Percentiles rank a stretch among this genome's conserved stretches.
Evolutionary conservation across 2,329 filamentous ascomycete species (phyloP).

Genomic region (Dactylellina cionopaga): DNA sequence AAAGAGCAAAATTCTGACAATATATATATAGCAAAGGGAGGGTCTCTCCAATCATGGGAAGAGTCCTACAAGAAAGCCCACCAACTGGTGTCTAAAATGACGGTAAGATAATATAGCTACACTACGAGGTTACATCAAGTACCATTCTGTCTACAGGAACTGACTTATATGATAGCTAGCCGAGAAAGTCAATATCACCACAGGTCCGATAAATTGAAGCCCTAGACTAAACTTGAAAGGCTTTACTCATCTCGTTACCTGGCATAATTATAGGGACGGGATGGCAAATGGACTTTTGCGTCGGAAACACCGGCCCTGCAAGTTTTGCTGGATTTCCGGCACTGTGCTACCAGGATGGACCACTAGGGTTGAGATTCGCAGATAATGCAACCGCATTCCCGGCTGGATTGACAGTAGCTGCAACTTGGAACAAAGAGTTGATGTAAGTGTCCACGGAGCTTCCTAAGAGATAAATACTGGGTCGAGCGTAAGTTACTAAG

Average conservation of each 20-base stretch:
- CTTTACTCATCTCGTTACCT: slow-evolving; percentile 56
- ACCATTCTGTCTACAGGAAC: neutral
- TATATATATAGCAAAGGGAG: slow-evolving; percentile 21
- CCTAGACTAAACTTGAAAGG: slow-evolving; percentile 60
- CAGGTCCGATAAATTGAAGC: slow-evolving; percentile 64
- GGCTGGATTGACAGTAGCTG: slow-evolving; percentile 85
- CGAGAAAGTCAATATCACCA: slow-evolving; percentile 93
- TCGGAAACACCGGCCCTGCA: slow-evolving; percentile 73
- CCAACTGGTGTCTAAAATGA: slow-evolving; percentile 25
- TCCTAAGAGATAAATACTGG: neutral
- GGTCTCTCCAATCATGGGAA: slow-evolving; percentile 18
- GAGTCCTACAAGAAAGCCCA: slow-evolving; percentile 28
- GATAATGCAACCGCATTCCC: slow-evolving; percentile 85
- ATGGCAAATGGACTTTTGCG: slow-evolving; percentile 59
- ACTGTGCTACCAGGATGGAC: slow-evolving; percentile 78
- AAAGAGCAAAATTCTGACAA: neutral
- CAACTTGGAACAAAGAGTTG: slow-evolving; percentile 86
- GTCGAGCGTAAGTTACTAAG: neutral
- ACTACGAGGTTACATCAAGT: too few species aligned
- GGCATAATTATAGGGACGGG: slow-evolving; percentile 13
- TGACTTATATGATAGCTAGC: slow-evolving; percentile 63
- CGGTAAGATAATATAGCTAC: neutral
- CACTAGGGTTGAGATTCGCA: slow-evolving; percentile 80
- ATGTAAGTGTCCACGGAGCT: slow-evolving; percentile 67
- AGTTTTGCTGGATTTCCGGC: slow-evolving; percentile 22